Base-by-base conservation (phyloP, 2,329 filamentous ascomycete species). In the Exophiala sideris region DNA sequence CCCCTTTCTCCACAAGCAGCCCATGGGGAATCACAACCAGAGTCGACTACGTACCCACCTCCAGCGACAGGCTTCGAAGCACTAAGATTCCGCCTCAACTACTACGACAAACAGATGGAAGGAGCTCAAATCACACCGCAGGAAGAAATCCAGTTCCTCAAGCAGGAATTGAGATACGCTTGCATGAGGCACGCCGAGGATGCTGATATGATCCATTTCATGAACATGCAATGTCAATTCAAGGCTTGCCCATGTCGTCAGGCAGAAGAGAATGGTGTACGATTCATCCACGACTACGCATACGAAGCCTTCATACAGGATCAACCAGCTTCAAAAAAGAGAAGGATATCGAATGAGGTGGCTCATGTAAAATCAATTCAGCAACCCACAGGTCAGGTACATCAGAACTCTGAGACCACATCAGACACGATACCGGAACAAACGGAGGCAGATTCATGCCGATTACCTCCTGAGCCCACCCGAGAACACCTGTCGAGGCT, bases 151-250 rank as follows among this genome's bases (percentile, higher is more conserved):
- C 64, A 69, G 2, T 64, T 69, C 2, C 58, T 77, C 9, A 73
- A 76, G 53, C 73, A 79, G 40, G 76, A 82, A 51, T 71, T 85
- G 3, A 65, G 70, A 21, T 67, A 68, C 29, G 81, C 85, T 66
- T 75, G 72, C 60, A 73, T 80, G 56, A 67, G 71, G 50, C 73
- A 78, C 24, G 40, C 33, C 18, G 56, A 63, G 40, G 80, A 80
- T 0, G 76, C 84, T 59, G 80, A 83, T 29, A 75, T 83, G 69
- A 72, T 84, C 2, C 66, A 77, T 32, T 77, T 76, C 56, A 62
- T 78, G 67, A 73, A 73, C 42, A 72, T 77, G 63, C 74, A 78
- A 59, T 79, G 76, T 51, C 73, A 76, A 58, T 76, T 78, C 56
- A 68, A 73, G 52, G 67, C 70, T 48, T 79, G 76, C 62, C 71